Evolutionary conservation across 129 eudicot species (phyloP).

Genomic region (Lactuca sativa): DNA sequence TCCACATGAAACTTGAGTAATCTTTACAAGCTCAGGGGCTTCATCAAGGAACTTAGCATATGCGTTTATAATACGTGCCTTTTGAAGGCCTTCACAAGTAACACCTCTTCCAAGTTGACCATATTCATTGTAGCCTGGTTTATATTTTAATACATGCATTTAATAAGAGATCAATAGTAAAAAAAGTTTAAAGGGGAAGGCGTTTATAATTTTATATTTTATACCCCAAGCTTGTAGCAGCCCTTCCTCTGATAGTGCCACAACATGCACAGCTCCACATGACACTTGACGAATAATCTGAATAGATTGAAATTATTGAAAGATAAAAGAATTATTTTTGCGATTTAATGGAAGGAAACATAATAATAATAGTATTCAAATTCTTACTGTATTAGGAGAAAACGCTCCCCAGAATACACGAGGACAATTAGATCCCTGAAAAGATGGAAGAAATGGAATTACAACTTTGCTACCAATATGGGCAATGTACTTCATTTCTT

Average conservation of each 20-base stretch:
- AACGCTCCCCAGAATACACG: conserved; percentile 95
- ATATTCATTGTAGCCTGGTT: conserved; percentile 94
- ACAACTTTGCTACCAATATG: neutral
- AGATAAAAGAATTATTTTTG: neutral
- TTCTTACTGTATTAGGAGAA: conserved; percentile 75
- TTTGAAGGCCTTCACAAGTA: conserved; percentile 95
- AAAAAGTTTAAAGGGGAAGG: neutral
- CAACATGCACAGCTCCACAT: conserved; percentile 91
- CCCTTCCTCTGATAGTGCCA: conserved; percentile 92
- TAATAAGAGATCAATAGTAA: neutral
- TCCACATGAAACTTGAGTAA: conserved; percentile 88
- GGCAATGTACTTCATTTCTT: too few relatives aligned
- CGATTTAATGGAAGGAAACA: neutral
- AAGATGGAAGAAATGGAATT: conserved; percentile 18
- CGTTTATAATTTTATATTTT: neutral
- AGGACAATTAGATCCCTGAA: conserved; percentile 80
- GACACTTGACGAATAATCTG: conserved; percentile 90
- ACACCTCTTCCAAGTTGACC: conserved; percentile 99
- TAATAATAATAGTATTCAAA: conserved; percentile 2
- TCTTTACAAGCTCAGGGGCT: conserved; percentile 97
- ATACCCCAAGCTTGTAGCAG: conserved; percentile 98
- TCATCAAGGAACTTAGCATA: conserved; percentile 92
- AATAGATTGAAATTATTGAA: neutral
- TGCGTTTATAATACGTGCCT: conserved; percentile 71
- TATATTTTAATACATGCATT: conserved; percentile 37